These are phyloP conservation scores for Hypomontagnella submonticulosa DNA, from an alignment of 495 filamentous ascomycete species.

Conservation along the genomic window DNA sequence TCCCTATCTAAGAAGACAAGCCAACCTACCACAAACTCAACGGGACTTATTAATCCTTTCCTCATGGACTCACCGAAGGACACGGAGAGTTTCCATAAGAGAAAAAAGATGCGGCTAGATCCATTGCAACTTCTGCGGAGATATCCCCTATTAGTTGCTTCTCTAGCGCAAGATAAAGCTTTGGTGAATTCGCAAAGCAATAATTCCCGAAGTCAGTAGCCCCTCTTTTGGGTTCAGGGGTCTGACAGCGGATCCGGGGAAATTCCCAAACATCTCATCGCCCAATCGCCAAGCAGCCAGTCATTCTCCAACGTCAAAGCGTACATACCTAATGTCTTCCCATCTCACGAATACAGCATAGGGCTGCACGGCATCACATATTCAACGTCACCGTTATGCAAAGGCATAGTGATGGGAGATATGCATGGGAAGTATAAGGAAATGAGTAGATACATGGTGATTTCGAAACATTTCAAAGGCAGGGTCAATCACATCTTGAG, in stretches of 20 bases:
- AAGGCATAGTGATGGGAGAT: not conserved
- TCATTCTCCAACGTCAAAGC: slow-evolving; percentile 29
- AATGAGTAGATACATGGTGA: not conserved
- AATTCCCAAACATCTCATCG: slow-evolving; percentile 6
- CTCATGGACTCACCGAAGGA: too few species aligned
- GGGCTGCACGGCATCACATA: slow-evolving; percentile 5
- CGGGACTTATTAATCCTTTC: too few species aligned
- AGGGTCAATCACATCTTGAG: slow-evolving; percentile 1
- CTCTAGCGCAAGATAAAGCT: slow-evolving; percentile 3
- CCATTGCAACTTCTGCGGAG: too few species aligned
- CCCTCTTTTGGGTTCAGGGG: slow-evolving; percentile 15
- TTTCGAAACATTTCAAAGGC: not conserved
- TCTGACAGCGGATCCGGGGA: slow-evolving; percentile 23
- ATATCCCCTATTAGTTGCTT: not conserved
- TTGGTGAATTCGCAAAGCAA: slow-evolving; percentile 1
- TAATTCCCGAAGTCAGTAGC: slow-evolving; percentile 10
- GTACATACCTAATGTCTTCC: slow-evolving; percentile 3
- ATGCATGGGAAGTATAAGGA: not conserved
- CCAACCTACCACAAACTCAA: too few species aligned
- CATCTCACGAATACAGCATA: slow-evolving; percentile 11
- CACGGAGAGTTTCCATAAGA: too few species aligned
- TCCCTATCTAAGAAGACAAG: too few species aligned
- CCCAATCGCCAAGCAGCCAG: slow-evolving; percentile 7
- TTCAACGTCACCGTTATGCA: slow-evolving; percentile 8
- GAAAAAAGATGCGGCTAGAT: too few species aligned